Evolutionary conservation across 164 flowering plant genomes (phyloP).

Genomic region (Annona cherimola): DNA sequence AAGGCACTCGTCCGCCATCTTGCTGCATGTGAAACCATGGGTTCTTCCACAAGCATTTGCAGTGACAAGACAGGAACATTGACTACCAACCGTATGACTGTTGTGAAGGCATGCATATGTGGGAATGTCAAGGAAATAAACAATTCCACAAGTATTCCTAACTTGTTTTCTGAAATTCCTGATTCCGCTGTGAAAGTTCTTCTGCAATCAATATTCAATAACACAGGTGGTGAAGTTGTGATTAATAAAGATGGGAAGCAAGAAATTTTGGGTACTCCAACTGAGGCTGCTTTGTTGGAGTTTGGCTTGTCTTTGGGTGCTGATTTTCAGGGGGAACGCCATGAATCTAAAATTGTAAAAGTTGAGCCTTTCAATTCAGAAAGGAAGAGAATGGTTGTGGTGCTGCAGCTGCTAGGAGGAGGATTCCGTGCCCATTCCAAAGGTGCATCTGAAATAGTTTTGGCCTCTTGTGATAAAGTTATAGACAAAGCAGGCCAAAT

Average conservation of each 20-base stretch:
- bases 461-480: constrained; percentile 76
- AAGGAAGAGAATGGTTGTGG: constrained; percentile 86
- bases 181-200: constrained; percentile 44
- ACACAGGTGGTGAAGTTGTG: constrained; percentile 93
- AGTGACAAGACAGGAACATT: constrained; percentile 98
- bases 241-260: constrained; percentile 40
- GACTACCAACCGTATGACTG: constrained; percentile 92
- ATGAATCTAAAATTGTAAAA: constrained; percentile 49
- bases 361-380: constrained; percentile 94
- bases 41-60: constrained; percentile 86
- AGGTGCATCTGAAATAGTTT: constrained; percentile 90
- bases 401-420: constrained; percentile 65
- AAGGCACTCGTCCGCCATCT: constrained; percentile 89
- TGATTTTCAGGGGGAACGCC: constrained; percentile 53
- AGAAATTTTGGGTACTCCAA: constrained; percentile 87
- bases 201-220: constrained; percentile 75
- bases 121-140: constrained; percentile 44
- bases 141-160: constrained; percentile 14
- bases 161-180: constrained; percentile 43
- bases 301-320: constrained; percentile 84
- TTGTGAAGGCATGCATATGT: constrained; percentile 81
- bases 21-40: constrained; percentile 99
- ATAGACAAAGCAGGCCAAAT: constrained; percentile 54
- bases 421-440: constrained; percentile 69
- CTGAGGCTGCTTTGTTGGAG: constrained; percentile 84